Base-by-base conservation (phyloP, 169 alveolate genomes). In the Cryptosporidium andersoni region DNA sequence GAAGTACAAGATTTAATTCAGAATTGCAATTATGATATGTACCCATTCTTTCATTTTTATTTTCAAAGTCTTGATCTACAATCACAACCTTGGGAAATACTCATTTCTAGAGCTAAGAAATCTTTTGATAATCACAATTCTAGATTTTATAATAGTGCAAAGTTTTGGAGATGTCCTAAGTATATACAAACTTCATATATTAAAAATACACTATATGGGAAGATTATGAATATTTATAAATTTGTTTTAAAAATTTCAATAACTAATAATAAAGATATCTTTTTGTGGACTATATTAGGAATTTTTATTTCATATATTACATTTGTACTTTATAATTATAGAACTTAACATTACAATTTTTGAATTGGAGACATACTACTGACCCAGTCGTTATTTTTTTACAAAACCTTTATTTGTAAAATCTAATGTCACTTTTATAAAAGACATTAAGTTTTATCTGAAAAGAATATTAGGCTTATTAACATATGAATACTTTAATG, bases 1-100 rank as follows among this genome's bases (percentile, higher is more conserved):
- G 63, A 14, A 8, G 55, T 48, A 11, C 64, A 56, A 34, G 12
- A n/a, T 45, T 3, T 53, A 16, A 1, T 43, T 5, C 42, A 40
- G 7, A 9, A 14, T 3, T 1, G 43, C 40, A 37, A 56, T n/a
- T n/a, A 58, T 58, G 85, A 74, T 39, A 58, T 74, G 4, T 74
- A 74, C 34, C 85, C 85, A 36, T 58, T 58, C 34, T 43, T 74
- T 42, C 85, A 74, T n/a, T 60, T 60, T 5, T 74, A 42, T 60
- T 74, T 74, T 47, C 85, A 74, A 58, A 74, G 45, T 58, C 47
- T 74, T 60, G 67, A 74, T 16, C 16, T 74, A 25, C 43, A 52
- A 25, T 25, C 34, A 16, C 25, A 58, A 5, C 6, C 16, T 8
- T 74, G 85, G 85, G 49, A 74, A 8, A 36, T 36, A 45, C 55